Percentiles rank a stretch among this genome's conserved stretches.
Evolutionary conservation across 2,329 filamentous ascomycete genomes (phyloP).

Genomic region (Aspergillus unguis): DNA sequence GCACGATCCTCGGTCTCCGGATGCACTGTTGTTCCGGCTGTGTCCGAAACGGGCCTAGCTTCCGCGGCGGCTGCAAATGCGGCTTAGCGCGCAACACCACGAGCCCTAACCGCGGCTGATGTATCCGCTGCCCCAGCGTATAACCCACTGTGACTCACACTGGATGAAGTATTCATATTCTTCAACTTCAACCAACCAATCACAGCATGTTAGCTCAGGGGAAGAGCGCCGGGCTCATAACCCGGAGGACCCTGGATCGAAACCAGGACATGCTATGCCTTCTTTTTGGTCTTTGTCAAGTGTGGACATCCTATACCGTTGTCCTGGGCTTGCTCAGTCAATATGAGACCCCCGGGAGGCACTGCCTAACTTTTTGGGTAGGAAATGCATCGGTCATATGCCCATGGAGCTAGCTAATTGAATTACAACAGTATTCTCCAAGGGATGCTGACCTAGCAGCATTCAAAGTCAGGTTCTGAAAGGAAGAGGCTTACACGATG

Average conservation of each 20-base stretch:
- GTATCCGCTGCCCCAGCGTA: neutral
- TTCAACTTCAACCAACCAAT: too few relatives aligned
- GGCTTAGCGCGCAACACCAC: neutral
- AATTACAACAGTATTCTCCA: too few relatives aligned
- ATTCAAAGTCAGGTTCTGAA: too few relatives aligned
- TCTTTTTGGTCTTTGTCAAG: neutral
- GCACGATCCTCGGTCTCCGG: neutral
- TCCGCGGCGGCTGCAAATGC: neutral
- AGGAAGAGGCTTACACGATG: too few relatives aligned
- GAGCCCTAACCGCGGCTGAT: neutral
- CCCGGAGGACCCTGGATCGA: constrained; percentile 41
- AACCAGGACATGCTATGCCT: constrained; percentile 23
- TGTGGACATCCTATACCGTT: too few relatives aligned
- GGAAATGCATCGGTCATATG: too few relatives aligned
- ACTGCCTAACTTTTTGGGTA: too few relatives aligned
- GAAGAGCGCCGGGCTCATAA: constrained; percentile 49
- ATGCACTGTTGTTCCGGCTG: neutral
- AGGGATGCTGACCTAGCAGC: too few relatives aligned
- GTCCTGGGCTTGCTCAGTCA: too few relatives aligned
- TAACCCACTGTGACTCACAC: neutral
- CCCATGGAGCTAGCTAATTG: too few relatives aligned
- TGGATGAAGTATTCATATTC: neutral
- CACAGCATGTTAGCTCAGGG: constrained; percentile 42
- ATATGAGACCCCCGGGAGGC: too few relatives aligned
- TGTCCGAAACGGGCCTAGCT: neutral